phyloP scores from a whole-genome alignment of 352 stramenopile species.

The Peronospora destructor region DNA sequence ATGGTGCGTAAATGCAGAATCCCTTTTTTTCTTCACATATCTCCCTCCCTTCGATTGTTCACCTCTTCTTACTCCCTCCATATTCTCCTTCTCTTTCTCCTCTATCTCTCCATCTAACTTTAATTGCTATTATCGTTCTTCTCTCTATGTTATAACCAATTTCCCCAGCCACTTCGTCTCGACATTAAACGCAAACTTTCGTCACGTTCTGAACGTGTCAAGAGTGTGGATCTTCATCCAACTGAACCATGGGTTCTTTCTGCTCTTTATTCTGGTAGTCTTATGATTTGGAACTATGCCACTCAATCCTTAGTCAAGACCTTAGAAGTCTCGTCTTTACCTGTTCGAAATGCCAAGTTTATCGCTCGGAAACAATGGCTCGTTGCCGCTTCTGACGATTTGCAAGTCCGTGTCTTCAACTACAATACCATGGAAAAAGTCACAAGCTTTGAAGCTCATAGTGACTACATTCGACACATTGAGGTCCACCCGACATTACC shows the following conservation, averaged over 20 bases:
- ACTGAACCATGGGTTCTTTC: constrained; percentile 96
- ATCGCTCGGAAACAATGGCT: constrained; percentile 97
- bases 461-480: constrained; percentile 97
- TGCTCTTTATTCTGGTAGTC: constrained; percentile 95
- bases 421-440: constrained; percentile 99
- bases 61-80: neutral
- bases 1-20: constrained; percentile 6
- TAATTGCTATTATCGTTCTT: neutral
- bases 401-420: constrained; percentile 97
- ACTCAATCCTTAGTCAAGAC: constrained; percentile 92
- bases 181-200: constrained; percentile 92
- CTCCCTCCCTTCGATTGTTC: neutral
- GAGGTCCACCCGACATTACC: constrained; percentile 95
- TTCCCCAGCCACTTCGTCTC: constrained; percentile 54
- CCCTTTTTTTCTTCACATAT: neutral
- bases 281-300: constrained; percentile 99
- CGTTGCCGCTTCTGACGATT: constrained; percentile 92
- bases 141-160: neutral
- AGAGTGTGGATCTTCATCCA: constrained; percentile 97
- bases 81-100: neutral
- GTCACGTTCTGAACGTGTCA: constrained; percentile 95
- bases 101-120: constrained; percentile 15
- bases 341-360: constrained; percentile 92
- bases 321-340: constrained; percentile 94
- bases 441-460: constrained; percentile 93